A percentile compares a stretch with the other conserved stretches of the same genome.
These are phyloP conservation scores for Amanita jacksonii DNA, from an alignment of 768 basidiomycete species.

Conservation along the genomic window DNA sequence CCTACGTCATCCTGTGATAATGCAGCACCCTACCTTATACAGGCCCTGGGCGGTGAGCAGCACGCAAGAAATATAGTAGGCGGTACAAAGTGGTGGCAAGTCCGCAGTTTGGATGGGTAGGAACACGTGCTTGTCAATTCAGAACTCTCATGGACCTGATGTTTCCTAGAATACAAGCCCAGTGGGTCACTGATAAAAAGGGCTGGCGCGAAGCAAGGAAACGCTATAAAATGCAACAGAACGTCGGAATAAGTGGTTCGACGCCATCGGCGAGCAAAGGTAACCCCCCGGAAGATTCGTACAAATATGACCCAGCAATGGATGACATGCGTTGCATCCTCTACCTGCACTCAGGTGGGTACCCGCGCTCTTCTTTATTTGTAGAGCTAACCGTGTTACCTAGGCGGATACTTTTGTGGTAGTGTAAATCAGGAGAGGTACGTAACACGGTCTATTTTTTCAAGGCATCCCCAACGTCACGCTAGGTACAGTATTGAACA, in stretches of 20 bases:
- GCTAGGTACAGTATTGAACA: constrained; percentile 67
- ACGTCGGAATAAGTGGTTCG: constrained; percentile 11
- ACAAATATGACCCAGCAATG: constrained; percentile 54
- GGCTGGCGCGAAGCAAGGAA: constrained; percentile 68
- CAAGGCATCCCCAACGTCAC: not conserved
- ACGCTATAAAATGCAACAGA: constrained; percentile 38
- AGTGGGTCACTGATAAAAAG: constrained; percentile 83
- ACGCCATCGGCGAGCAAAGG: constrained; percentile 9
- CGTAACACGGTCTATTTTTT: not conserved
- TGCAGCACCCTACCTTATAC: constrained; percentile 63
- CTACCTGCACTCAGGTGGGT: constrained; percentile 66
- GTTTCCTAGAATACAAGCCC: constrained; percentile 57
- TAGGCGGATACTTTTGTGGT: constrained; percentile 80
- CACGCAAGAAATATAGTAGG: constrained; percentile 64
- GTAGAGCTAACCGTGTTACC: not conserved
- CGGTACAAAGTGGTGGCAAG: constrained; percentile 97
- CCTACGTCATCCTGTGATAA: constrained; percentile 70
- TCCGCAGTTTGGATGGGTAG: constrained; percentile 73
- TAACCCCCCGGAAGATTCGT: constrained; percentile 14
- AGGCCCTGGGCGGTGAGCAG: constrained; percentile 79
- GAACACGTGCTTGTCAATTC: constrained; percentile 10
- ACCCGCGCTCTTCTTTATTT: not conserved
- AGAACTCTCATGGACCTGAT: constrained; percentile 10
- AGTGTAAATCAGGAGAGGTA: constrained; percentile 72
- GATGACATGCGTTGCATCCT: constrained; percentile 81